Base-by-base conservation (phyloP, 495 filamentous ascomycete genomes). In the Talaromyces liani region DNA sequence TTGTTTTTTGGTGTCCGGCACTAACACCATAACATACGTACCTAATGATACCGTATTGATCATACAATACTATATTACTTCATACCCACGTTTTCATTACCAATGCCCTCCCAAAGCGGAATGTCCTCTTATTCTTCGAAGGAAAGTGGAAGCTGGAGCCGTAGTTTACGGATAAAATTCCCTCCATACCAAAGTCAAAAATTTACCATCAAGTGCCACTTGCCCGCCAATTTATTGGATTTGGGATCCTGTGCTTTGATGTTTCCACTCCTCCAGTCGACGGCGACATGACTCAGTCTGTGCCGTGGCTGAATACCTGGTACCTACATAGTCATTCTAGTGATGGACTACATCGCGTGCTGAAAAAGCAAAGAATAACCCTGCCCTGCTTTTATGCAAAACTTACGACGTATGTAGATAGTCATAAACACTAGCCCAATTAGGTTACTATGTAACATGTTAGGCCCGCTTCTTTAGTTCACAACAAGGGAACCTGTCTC, bases 301-400 rank as follows among this genome's bases (percentile, higher is more conserved):
- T 39, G 36, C 20, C 41, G 41, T 47, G 41, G 45, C 45, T 49
- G 45, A 24, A 14, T 27, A 27, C 27, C 27, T 27, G 22, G 34
- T 39, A 39, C 34, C 36, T 41, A 41, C 36, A 41, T 41, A 16
- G 36, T 41, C 12, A 41, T n/a, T 6, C 36, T 16, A 16, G 36
- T 4, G n/a, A 12, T 41, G 36, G 36, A 2, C 4, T 49, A 7
- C 45, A 41, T 49, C 45, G 45, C 45, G 45, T 49, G 45, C n/a
- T 49, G 36, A 16, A 41, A 49, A 49, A 49, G 45, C 45, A 49
- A 49, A 49, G n/a, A 49, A 49, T 49, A 20, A 49, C 45, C 45
- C 45, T 49, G 54, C 53, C 22, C n/a, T 55, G 53, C 53, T 55
- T 24, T 55, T 55, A 55, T 55, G 53, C 53, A 55, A 55, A 25